Base-by-base conservation (phyloP, 345 rosid genomes). In the Hevea brasiliensis region DNA sequence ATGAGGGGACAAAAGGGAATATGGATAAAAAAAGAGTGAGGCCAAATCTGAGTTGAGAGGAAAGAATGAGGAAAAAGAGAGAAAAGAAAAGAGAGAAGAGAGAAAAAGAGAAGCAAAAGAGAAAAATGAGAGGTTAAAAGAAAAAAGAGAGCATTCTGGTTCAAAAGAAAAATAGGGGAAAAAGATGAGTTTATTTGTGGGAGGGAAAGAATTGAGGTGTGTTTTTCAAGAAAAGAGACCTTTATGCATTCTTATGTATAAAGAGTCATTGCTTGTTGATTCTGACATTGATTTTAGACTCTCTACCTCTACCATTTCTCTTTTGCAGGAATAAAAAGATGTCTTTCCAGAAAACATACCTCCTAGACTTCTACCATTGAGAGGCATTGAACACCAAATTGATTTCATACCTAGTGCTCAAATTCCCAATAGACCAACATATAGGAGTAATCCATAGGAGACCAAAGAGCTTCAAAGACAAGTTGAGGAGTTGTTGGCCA, bases 351-450 rank as follows among this genome's bases (percentile, higher is more conserved):
- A 62, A 35, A 45, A 58, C n/a, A n/a, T n/a, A 8, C 32, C 9
- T 4, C 40, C 15, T 17, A 26, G 68, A 1, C 42, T 64, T 27
- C 68, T 51, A 40, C 68, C 27, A 10, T 14, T 64, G 0, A 40
- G 53, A 35, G 51, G 68, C 20, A 64, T 64, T 18, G 51, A 64
- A 41, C 27, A 64, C 42, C 53, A 64, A 64, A 41, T 64, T 64
- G 51, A 64, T n/a, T 42, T 40, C 17, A 15, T 64, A 4, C 68
- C 13, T 40, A n/a, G n/a, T n/a, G n/a, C n/a, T n/a, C n/a, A n/a
- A n/a, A n/a, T n/a, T n/a, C n/a, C n/a, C n/a, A n/a, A n/a, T n/a
- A n/a, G n/a, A n/a, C n/a, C n/a, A n/a, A n/a, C n/a, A n/a, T n/a
- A n/a, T n/a, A n/a, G n/a, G n/a, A n/a, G n/a, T n/a, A n/a, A n/a